Evolutionary conservation across 1,284 basidiomycete species (phyloP), one percentile per base, ranked within the genome.

Genomic region (Leccinum pallidistipes): DNA sequence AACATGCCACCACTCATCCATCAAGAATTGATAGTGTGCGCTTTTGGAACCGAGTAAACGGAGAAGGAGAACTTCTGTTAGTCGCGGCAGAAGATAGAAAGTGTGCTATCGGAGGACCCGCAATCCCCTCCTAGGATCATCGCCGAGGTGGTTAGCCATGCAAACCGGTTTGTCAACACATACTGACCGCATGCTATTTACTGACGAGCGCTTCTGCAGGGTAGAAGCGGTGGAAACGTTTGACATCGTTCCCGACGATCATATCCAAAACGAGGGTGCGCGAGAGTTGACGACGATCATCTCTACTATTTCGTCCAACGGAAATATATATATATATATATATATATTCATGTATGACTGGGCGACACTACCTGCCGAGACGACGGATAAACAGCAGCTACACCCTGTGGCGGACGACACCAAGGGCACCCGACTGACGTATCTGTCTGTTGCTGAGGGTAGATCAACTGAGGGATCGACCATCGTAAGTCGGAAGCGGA

Each of bases 51-150:
- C 34, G 34, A 34, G 74, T 80, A 3, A 77, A 81, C 36, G 82
- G 80, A 1, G 74, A 78, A 5, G 81, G 81, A 27, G 90, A 94
- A 68, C 73, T 95, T 29, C 77, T 97, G 6, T 81, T 95, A 40
- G 90, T 88, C 10, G 91, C 86, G 1, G 93, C 90, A 1, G 95
- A 97, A 74, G 92, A 97, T 73, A 92, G 90, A 66, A 89, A 34
- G 34, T 34, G 34, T 34, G 34, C 32, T 34, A 34, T 34, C 34
- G 34, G 34, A 34, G 88, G 79, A 84, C 63, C 69, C 71, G 3
- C 75, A 79, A 16, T 72, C 72, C 18, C 60, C 34, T 72, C 84
- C 88, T 5, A 76, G 68, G 1, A 73, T 88, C 10, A 74, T 91
- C 38, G 90, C 87, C 2, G 78, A 84, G 61, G 79, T 93, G 74